These are phyloP conservation scores for Diplodia intermedia DNA, from an alignment of 2,329 filamentous ascomycete genomes.

Conservation along the genomic window DNA sequence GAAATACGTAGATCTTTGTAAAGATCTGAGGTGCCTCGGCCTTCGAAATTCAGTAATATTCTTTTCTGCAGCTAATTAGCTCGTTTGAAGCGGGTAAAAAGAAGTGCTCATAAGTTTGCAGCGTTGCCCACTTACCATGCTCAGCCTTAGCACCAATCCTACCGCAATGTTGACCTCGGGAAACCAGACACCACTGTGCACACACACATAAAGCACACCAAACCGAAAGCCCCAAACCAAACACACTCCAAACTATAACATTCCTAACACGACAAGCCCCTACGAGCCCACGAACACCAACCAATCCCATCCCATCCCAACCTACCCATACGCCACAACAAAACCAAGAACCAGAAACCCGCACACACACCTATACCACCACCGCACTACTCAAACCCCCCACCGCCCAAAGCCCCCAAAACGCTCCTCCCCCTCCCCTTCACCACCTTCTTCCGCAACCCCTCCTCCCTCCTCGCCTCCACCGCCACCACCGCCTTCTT, in stretches of 20 bases:
- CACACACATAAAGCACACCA: too few species aligned
- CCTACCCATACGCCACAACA: neutral
- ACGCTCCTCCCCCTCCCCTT: slow-evolving; percentile 43
- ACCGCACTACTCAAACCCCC: slow-evolving; percentile 45
- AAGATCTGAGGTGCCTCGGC: too few species aligned
- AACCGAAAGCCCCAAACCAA: neutral
- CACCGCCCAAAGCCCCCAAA: slow-evolving; percentile 40
- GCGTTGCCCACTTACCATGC: too few species aligned
- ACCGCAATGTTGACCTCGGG: too few species aligned
- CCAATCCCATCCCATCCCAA: neutral
- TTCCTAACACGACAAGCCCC: neutral
- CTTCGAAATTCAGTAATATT: too few species aligned
- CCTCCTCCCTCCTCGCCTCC: slow-evolving; percentile 59
- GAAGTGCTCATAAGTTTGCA: too few species aligned
- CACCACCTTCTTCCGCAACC: slow-evolving; percentile 53
- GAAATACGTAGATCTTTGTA: too few species aligned
- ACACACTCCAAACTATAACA: neutral
- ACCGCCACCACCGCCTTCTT: slow-evolving; percentile 58
- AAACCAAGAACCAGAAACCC: neutral
- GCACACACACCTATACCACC: neutral
- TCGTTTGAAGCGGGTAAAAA: too few species aligned
- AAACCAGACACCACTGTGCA: too few species aligned
- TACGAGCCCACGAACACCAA: too few species aligned
- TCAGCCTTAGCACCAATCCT: too few species aligned
- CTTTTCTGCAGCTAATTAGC: too few species aligned